Evolutionary conservation across 805 yeast species (phyloP), one percentile per base, ranked within the genome.

Genomic region (Ogataea nitratoaversa): DNA sequence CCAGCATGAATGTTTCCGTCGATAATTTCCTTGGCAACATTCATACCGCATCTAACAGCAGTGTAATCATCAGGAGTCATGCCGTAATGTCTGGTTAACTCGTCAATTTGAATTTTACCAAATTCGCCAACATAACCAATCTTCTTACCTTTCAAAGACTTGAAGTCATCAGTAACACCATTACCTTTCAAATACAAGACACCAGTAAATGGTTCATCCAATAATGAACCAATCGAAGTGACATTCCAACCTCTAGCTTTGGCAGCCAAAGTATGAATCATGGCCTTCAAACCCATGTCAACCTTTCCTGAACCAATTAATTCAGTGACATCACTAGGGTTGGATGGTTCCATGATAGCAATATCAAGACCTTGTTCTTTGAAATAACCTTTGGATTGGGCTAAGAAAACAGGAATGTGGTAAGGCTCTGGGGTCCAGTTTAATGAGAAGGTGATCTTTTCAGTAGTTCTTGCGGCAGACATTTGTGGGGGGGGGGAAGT

Each of bases 71-170:
- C 59, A 12, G 79, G 79, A 18, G 68, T 65, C 78, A 75, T 72
- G 20, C 79, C 79, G 50, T 68, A 74, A 57, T 75, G 74, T 48
- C 70, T 66, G 49, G 78, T 72, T 52, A 75, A 63, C 52, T 75
- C 80, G 48, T 75, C 79, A 38, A 75, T 58, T 56, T 75, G 80
- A 49, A 75, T 74, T 59, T 75, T 75, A 35, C 80, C 80, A 53
- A 75, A 75, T 50, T 75, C 80, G 24, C 80, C 80, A 29, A 75
- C 80, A 53, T 75, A 75, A 16, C 80, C 80, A 49, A 75, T 72
- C 34, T 59, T 59, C 56, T 74, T 74, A 19, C 79, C 79, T 50
- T 70, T 74, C 50, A 75, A 63, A 5, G 78, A 70, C 31, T 57
- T 59, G 59, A 75, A 75, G 54, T 75, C 79, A 8, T 66, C 53